These are phyloP conservation scores for Baeospora myosura DNA, from an alignment of 1,284 basidiomycete genomes.

Conservation along the genomic window DNA sequence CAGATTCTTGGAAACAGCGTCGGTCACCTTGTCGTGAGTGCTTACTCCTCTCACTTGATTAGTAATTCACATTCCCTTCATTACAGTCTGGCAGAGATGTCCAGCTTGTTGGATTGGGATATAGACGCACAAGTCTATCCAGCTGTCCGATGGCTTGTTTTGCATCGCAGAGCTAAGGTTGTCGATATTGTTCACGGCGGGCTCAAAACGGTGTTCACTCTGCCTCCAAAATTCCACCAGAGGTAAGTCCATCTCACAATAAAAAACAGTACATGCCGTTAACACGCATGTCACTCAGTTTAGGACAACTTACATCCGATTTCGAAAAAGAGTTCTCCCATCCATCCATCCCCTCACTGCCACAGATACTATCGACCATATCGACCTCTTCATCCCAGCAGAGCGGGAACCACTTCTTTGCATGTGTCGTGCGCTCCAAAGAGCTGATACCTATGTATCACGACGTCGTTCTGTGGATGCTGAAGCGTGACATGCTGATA, in stretches of 20 bases:
- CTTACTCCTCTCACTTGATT: not conserved
- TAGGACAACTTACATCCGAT: constrained; percentile 51
- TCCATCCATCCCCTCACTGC: constrained; percentile 61
- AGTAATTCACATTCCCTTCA: constrained; percentile 5
- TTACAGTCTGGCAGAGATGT: constrained; percentile 77
- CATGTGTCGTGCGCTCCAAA: constrained; percentile 62
- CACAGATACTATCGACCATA: constrained; percentile 65
- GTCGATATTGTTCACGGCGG: constrained; percentile 81
- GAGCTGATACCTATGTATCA: constrained; percentile 68
- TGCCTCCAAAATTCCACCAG: constrained; percentile 59
- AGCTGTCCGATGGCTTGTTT: constrained; percentile 83
- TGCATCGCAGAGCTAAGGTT: constrained; percentile 83
- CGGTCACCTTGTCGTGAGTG: constrained; percentile 59
- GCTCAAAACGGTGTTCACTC: constrained; percentile 77
- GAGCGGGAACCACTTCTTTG: constrained; percentile 66
- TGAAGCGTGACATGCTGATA: constrained; percentile 79
- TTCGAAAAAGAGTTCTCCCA: constrained; percentile 67
- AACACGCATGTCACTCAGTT: constrained; percentile 26
- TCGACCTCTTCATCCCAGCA: constrained; percentile 59
- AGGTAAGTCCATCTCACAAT: constrained; percentile 36
- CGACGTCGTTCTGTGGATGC: constrained; percentile 87
- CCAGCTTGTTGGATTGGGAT: constrained; percentile 79
- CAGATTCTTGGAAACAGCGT: constrained; percentile 60
- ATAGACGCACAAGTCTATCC: constrained; percentile 82
- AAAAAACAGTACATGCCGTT: not conserved